A percentile compares a stretch with the other conserved stretches of the same genome.
Conservation (phyloP, 805 yeast genomes). For the Komagataella pseudopastoris region DNA sequence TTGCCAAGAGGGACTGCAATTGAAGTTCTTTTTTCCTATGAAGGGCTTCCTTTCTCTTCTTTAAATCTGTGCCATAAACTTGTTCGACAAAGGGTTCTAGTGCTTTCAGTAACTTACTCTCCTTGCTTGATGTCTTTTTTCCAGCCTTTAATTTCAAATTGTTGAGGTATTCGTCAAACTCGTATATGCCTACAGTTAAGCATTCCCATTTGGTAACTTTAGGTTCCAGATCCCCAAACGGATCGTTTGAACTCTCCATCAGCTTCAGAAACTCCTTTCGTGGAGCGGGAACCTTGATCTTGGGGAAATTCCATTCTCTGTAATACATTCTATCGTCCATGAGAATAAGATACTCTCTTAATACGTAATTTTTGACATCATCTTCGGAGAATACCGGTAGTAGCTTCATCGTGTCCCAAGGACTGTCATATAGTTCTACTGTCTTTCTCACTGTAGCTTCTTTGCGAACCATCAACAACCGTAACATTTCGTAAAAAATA, state of each 20-base stretch:
- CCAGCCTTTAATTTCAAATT: constrained; percentile 18
- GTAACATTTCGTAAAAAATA: constrained; percentile 32
- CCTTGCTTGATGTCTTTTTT: constrained; percentile 11
- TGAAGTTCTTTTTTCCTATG: constrained; percentile 51
- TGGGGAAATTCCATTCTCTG: constrained; percentile 16
- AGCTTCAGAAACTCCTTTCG: constrained; percentile 14
- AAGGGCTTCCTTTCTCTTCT: constrained; percentile 36
- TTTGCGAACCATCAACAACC: constrained; percentile 8
- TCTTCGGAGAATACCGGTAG: constrained; percentile 9
- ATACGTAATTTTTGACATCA: constrained; percentile 3
- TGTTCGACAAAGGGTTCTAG: constrained; percentile 19
- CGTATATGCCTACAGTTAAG: constrained; percentile 28
- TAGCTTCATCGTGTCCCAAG: constrained; percentile 12
- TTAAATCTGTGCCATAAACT: constrained; percentile 30
- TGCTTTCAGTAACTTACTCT: constrained; percentile 15
- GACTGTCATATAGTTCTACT: constrained; percentile 22
- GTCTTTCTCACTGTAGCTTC: constrained; percentile 16
- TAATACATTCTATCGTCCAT: constrained; percentile 42
- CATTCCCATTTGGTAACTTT: constrained; percentile 21
- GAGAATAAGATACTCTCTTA: constrained; percentile 22
- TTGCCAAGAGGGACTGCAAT: constrained; percentile 46
- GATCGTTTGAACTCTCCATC: constrained; percentile 11
- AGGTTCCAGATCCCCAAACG: constrained; percentile 20
- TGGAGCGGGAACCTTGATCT: constrained; percentile 20
- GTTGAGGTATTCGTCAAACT: constrained; percentile 21